phyloP scores from a whole-genome alignment of 495 filamentous ascomycete species.

The Rusavskia elegans region DNA sequence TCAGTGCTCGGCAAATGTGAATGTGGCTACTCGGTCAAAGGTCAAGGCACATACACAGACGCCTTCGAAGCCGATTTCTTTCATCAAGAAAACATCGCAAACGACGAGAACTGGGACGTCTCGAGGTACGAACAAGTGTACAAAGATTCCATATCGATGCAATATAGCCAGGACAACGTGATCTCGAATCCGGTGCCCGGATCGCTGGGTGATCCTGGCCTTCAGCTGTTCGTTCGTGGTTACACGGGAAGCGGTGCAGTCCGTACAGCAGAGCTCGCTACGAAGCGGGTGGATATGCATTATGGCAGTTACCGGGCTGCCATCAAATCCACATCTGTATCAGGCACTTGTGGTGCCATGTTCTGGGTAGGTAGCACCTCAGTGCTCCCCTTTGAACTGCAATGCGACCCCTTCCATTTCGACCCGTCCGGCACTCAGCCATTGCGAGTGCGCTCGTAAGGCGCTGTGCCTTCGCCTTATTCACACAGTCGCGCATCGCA shows the following conservation, averaged over 20 bases:
- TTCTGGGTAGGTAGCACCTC: constrained; percentile 42
- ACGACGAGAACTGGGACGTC: constrained; percentile 39
- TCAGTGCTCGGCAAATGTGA: constrained; percentile 39
- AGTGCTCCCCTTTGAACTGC: not conserved
- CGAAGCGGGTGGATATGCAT: constrained; percentile 37
- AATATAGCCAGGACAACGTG: constrained; percentile 36
- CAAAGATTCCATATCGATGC: constrained; percentile 49
- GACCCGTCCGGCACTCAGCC: no score
- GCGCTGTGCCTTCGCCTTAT: no score
- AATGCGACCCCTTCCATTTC: no score
- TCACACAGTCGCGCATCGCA: no score
- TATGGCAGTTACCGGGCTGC: constrained; percentile 51
- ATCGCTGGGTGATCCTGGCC: constrained; percentile 30
- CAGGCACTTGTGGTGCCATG: constrained; percentile 59
- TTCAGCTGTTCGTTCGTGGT: constrained; percentile 42
- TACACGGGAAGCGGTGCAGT: constrained; percentile 27
- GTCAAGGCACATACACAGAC: constrained; percentile 44
- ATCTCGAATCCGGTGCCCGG: constrained; percentile 32
- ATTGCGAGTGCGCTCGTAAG: no score
- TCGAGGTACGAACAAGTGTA: constrained; percentile 43
- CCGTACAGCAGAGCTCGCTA: constrained; percentile 42
- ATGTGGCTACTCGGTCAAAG: constrained; percentile 46
- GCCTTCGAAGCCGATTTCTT: constrained; percentile 54
- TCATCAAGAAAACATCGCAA: constrained; percentile 27
- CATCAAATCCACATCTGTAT: constrained; percentile 39